These are phyloP conservation scores for Aureobasidium sp. DNA, from an alignment of 2,329 filamentous ascomycete genomes.

Conservation along the genomic window DNA sequence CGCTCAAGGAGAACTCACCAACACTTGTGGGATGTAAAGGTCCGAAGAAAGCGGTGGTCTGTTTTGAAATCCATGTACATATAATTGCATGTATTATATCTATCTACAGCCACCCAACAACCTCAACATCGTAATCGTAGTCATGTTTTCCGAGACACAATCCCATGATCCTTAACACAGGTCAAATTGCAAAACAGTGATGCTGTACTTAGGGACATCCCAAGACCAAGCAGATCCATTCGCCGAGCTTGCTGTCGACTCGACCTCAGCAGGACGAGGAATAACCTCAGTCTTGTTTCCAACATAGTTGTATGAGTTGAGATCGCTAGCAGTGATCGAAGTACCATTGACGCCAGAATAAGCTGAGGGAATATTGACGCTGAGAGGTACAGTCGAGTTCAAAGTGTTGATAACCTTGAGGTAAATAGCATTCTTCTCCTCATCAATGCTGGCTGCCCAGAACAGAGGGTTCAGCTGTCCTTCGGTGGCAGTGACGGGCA, in stretches of 20 bases:
- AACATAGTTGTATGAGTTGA: constrained; percentile 21
- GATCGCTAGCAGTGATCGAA: constrained; percentile 17
- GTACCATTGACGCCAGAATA: constrained; percentile 22
- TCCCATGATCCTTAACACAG: neutral
- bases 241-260: neutral
- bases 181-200: constrained; percentile 22
- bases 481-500: constrained; percentile 18
- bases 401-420: constrained; percentile 20
- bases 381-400: constrained; percentile 17
- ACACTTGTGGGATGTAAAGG: too few relatives aligned
- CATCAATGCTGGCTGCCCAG: constrained; percentile 23
- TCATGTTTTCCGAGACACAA: neutral
- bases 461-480: constrained; percentile 24
- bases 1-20: too few relatives aligned
- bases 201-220: constrained; percentile 19
- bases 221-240: constrained; percentile 16
- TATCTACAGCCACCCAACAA: neutral
- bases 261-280: constrained; percentile 16
- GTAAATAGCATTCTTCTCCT: constrained; percentile 12
- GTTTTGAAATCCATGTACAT: too few relatives aligned
- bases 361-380: constrained; percentile 15
- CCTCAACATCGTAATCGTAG: neutral
- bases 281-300: constrained; percentile 19
- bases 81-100: neutral
- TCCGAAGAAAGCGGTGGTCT: too few relatives aligned